Evolutionary conservation across 257 asterid genomes (phyloP), one percentile per base, ranked within the genome.

Genomic region (Capsicum rhomboideum): DNA sequence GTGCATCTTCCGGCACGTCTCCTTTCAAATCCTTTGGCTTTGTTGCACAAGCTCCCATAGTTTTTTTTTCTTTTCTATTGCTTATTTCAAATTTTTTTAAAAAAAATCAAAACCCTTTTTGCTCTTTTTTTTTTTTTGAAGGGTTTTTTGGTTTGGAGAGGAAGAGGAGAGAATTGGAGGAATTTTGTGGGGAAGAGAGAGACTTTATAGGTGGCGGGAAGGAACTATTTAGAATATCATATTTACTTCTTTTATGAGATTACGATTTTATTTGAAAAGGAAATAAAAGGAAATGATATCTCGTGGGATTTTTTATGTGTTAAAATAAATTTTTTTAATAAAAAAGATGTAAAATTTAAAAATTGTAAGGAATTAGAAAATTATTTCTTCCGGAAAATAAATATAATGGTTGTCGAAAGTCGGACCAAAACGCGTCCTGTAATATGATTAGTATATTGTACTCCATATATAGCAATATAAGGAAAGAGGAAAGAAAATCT

Each of bases 11-110:
- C 50, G 34, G 79, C 8, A 52, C 89, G n/a, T 84, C 90, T 64
- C 85, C 91, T 79, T 86, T 79, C 84, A 85, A 82, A 34, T 88
- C 91, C 59, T 87, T 82, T 23, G 88, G 82, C 84, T 79, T 92
- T n/a, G 91, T 90, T 6, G 90, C 83, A 69, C 95, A 92, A 4
- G 85, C 95, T 82, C 95, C 95, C 95, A 92, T 80, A 8, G 83
- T 66, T 84, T 86, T 67, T 77, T 31, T 18, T 2, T 2, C 18
- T 18, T n/a, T n/a, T n/a, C n/a, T n/a, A n/a, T n/a, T n/a, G n/a
- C n/a, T n/a, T n/a, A n/a, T n/a, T n/a, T n/a, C n/a, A n/a, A n/a
- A n/a, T n/a, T n/a, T n/a, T n/a, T n/a, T n/a, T n/a, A n/a, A n/a
- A n/a, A n/a, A n/a, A n/a, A n/a, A n/a, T n/a, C n/a, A n/a, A 34